Percentiles rank a stretch among this genome's conserved stretches.
Evolutionary conservation across 129 eudicot genomes (phyloP).

Genomic region (Pseudognaphalium luteoalbum): DNA sequence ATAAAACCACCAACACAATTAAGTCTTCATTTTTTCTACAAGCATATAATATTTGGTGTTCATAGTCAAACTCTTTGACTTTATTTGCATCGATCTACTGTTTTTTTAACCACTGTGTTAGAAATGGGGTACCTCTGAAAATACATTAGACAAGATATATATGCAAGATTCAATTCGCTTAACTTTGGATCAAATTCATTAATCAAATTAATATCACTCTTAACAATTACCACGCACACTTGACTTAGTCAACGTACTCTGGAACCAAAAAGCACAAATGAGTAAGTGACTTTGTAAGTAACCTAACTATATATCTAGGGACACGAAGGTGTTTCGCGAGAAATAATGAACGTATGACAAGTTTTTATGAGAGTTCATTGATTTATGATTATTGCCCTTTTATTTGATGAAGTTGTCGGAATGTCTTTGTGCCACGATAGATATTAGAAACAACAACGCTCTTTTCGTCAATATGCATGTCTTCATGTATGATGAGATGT

Average conservation of each 20-base stretch:
- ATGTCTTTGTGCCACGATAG: slow-evolving; percentile 41
- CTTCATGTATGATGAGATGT: not conserved
- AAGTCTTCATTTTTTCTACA: not conserved
- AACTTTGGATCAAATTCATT: not conserved
- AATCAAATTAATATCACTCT: not conserved
- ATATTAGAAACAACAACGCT: slow-evolving; percentile 11
- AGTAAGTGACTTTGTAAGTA: not conserved
- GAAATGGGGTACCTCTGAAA: no score
- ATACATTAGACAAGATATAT: not conserved
- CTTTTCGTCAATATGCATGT: not conserved
- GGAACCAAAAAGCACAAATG: not conserved
- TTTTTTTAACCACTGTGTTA: no score
- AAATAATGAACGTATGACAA: not conserved
- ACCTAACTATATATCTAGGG: not conserved
- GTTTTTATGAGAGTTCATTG: not conserved
- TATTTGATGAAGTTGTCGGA: slow-evolving; percentile 44
- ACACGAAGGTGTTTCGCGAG: not conserved
- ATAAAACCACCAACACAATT: not conserved
- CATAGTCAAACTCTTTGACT: not conserved
- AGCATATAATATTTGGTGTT: not conserved
- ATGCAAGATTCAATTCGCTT: not conserved
- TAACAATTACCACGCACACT: not conserved
- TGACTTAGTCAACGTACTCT: not conserved
- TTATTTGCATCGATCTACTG: not conserved
- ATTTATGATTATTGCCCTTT: slow-evolving; percentile 25